These are phyloP conservation scores for Talaromyces trachyspermus DNA, from an alignment of 495 filamentous ascomycete genomes.

Conservation along the genomic window DNA sequence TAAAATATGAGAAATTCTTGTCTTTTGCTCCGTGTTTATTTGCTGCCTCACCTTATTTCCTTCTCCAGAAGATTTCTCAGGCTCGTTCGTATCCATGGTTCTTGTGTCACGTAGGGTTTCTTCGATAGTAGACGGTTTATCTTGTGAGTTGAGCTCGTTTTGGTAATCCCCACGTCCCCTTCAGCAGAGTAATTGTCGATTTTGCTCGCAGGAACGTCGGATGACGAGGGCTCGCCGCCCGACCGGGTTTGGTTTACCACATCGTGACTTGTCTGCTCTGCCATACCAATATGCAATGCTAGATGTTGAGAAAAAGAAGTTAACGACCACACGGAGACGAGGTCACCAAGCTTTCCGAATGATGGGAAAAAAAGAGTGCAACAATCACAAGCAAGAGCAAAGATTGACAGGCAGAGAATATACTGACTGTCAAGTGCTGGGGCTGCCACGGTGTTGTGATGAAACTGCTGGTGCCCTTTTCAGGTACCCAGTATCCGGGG, in stretches of 20 bases:
- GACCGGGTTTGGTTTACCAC: conserved; percentile 72
- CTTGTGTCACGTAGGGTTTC: conserved; percentile 22
- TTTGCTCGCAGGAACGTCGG: conserved; percentile 64
- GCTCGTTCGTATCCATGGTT: conserved; percentile 19
- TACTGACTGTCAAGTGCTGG: conserved; percentile 7
- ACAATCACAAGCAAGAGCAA: background rate
- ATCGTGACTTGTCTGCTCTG: conserved; percentile 69
- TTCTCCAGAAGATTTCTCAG: conserved; percentile 24
- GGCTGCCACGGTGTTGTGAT: conserved; percentile 10
- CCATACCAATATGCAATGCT: conserved; percentile 64
- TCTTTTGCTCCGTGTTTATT: background rate
- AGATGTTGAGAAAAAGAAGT: background rate
- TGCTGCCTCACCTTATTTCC: conserved; percentile 25
- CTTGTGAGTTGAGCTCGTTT: conserved; percentile 27
- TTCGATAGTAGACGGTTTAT: conserved; percentile 21
- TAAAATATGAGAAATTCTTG: background rate
- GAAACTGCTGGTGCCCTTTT: conserved; percentile 2
- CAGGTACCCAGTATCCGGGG: background rate
- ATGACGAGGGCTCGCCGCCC: conserved; percentile 64
- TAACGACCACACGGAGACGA: background rate
- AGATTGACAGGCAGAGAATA: background rate
- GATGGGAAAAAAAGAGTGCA: background rate
- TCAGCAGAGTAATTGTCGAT: conserved; percentile 47
- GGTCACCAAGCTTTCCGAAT: background rate
- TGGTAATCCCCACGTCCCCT: conserved; percentile 45